Conservation (phyloP, 2,329 filamentous ascomycete genomes). For the Colletotrichum sp. region DNA sequence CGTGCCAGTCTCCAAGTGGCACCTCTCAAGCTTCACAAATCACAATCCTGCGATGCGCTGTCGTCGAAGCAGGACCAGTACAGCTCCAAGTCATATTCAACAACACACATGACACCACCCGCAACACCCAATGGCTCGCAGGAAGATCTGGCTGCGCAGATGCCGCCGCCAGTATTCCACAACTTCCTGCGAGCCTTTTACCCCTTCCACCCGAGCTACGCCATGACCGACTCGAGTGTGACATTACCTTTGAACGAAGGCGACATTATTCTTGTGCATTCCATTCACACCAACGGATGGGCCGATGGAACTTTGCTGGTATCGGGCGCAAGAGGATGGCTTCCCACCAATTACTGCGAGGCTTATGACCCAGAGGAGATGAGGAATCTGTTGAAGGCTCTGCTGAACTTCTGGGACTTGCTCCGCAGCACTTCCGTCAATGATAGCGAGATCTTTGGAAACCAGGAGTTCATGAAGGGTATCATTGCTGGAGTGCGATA, state of each 20-base stretch:
- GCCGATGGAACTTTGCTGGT: conserved; percentile 91
- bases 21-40: conserved; percentile 60
- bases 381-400: conserved; percentile 80
- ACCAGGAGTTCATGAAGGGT: conserved; percentile 92
- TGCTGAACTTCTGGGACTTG: conserved; percentile 92
- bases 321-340: conserved; percentile 88
- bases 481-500: conserved; percentile 93
- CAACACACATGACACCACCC: conserved; percentile 77
- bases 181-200: conserved; percentile 96
- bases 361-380: conserved; percentile 90
- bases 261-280: conserved; percentile 92
- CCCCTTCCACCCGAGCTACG: conserved; percentile 81
- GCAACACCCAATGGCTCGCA: conserved; percentile 73
- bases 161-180: conserved; percentile 75
- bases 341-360: conserved; percentile 98
- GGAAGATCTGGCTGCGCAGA: conserved; percentile 57
- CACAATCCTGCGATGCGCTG: conserved; percentile 29
- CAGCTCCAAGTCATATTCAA: conserved; percentile 47
- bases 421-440: conserved; percentile 78
- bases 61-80: conserved; percentile 29
- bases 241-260: conserved; percentile 89
- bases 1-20: conserved; percentile 67
- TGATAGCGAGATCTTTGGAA: conserved; percentile 80
- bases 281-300: conserved; percentile 98
- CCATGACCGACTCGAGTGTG: conserved; percentile 82